phyloP scores from a whole-genome alignment of 2,329 filamentous ascomycete species.

The Colletotrichum abscissum region DNA sequence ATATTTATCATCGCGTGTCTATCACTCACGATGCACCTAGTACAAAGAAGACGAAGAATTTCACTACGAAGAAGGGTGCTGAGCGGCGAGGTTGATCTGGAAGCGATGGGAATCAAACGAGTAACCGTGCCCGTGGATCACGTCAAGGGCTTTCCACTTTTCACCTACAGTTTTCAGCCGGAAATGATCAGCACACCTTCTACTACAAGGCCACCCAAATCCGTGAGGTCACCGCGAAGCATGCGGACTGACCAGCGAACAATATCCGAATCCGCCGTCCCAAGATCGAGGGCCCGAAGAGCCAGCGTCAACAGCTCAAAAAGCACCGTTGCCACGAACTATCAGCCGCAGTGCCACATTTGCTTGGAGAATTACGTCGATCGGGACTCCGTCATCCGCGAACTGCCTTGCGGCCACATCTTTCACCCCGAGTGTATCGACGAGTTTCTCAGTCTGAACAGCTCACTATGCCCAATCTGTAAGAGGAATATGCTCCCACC shows the following conservation, averaged over 20 bases:
- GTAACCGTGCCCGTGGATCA: constrained; percentile 79
- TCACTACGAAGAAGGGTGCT: constrained; percentile 77
- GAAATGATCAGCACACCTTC: constrained; percentile 49
- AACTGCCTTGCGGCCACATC: constrained; percentile 90
- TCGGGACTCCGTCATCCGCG: constrained; percentile 78
- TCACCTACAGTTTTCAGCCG: constrained; percentile 75
- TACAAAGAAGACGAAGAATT: constrained; percentile 78
- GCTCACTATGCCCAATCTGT: constrained; percentile 91
- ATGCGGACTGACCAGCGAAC: constrained; percentile 31
- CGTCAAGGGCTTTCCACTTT: constrained; percentile 81
- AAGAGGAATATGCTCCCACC: constrained; percentile 83
- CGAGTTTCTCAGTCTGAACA: constrained; percentile 80
- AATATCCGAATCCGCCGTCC: constrained; percentile 21
- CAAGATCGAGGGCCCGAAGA: constrained; percentile 49
- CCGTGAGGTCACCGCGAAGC: constrained; percentile 41
- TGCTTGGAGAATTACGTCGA: constrained; percentile 85
- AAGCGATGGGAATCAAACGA: constrained; percentile 85
- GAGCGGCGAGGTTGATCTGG: constrained; percentile 85
- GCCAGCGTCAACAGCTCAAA: constrained; percentile 48
- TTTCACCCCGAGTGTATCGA: constrained; percentile 96
- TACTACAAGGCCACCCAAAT: constrained; percentile 50
- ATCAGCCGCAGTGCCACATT: constrained; percentile 89
- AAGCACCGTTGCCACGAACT: constrained; percentile 62
- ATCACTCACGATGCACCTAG: constrained; percentile 79
- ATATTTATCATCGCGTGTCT: constrained; percentile 74